Evolutionary conservation across 169 alveolate genomes (phyloP).

Genomic region (Eimeria acervulina): DNA sequence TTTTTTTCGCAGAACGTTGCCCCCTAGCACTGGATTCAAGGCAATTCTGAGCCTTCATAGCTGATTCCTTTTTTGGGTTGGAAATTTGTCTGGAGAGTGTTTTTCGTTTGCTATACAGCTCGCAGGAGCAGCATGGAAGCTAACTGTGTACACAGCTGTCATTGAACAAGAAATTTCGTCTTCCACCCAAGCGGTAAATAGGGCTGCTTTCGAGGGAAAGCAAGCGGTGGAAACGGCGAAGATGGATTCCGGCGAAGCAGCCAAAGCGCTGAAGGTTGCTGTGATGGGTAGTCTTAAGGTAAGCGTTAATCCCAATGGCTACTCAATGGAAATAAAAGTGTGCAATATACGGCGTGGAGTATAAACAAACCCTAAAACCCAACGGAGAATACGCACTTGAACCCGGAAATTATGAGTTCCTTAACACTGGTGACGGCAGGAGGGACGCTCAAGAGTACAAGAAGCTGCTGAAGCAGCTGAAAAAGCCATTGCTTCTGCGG

Average conservation of each 20-base stretch:
- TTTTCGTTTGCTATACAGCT: not conserved
- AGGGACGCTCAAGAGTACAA: constrained; percentile 59
- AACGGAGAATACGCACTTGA: not conserved
- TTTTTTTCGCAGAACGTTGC: not conserved
- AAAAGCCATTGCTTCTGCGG: constrained; percentile 18
- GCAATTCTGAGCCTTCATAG: not conserved
- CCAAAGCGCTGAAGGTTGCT: constrained; percentile 17
- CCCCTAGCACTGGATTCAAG: not conserved
- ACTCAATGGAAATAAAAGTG: not conserved
- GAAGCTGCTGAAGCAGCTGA: constrained; percentile 48
- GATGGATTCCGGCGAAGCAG: constrained; percentile 38
- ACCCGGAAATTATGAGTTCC: not conserved
- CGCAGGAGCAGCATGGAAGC: constrained; percentile 39
- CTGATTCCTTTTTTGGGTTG: not conserved
- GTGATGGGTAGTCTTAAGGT: constrained; percentile 54
- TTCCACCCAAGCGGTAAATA: constrained; percentile 32
- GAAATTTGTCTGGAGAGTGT: not conserved
- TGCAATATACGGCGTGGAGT: not conserved
- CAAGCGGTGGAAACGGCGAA: not conserved
- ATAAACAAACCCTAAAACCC: not conserved
- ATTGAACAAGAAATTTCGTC: constrained; percentile 11
- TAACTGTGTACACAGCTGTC: constrained; percentile 26
- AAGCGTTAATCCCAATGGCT: not conserved
- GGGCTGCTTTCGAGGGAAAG: constrained; percentile 54
- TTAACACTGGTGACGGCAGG: constrained; percentile 1